A percentile compares a stretch with the other conserved stretches of the same genome.
Evolutionary conservation across 2,329 filamentous ascomycete species (phyloP).

Genomic region (Fusarium odoratissimum): DNA sequence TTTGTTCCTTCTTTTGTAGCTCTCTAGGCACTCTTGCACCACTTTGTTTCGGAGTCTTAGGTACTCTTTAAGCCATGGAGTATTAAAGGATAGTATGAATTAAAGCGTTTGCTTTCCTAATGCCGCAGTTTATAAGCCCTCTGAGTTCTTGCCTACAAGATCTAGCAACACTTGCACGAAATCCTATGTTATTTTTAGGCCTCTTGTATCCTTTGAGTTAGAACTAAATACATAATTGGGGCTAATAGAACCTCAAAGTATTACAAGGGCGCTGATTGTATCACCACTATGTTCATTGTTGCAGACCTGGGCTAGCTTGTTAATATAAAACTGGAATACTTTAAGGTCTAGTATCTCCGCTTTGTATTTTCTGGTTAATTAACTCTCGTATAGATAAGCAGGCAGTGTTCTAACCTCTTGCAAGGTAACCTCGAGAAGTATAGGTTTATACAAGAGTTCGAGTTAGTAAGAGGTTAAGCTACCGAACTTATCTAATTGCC

Average conservation of each 20-base stretch:
- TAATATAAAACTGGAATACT: not conserved
- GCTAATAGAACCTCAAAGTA: not conserved
- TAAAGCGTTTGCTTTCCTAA: not conserved
- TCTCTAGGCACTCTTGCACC: not conserved
- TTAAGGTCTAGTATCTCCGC: not conserved
- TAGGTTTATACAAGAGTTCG: not conserved
- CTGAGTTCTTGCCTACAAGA: not conserved
- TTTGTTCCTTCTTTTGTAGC: not conserved
- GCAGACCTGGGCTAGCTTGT: not conserved
- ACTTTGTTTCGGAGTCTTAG: not conserved
- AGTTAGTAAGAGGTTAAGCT: not conserved
- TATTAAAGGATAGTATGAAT: not conserved
- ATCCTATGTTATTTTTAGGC: not conserved
- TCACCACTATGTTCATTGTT: not conserved
- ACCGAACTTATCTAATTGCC: no score
- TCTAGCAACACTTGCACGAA: not conserved
- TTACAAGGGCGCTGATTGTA: not conserved
- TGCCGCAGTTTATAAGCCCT: not conserved
- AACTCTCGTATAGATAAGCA: not conserved
- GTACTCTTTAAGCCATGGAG: not conserved
- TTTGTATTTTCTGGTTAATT: not conserved
- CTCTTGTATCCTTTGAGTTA: not conserved
- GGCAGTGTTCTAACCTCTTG: not conserved
- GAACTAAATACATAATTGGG: not conserved
- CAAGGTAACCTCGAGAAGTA: not conserved